Evolutionary conservation across 371 early-diverging fungal species (phyloP).

Genomic region (Apophysomyces sp.): DNA sequence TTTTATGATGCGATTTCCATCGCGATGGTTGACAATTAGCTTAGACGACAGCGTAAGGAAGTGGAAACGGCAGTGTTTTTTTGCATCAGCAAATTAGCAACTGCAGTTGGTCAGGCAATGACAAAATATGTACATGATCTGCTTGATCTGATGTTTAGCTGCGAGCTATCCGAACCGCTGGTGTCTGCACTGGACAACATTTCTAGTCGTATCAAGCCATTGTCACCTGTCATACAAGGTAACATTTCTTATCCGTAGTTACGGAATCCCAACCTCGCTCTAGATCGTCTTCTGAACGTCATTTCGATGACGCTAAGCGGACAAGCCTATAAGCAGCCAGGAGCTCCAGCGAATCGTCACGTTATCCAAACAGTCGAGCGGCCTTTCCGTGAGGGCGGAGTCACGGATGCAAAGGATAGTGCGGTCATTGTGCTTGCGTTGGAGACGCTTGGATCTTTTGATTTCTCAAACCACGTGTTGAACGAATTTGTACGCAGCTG

Average conservation of each 20-base stretch:
- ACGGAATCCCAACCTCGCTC: not conserved
- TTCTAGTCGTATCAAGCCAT: constrained; percentile 78
- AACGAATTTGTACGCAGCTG: constrained; percentile 91
- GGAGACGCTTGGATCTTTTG: constrained; percentile 84
- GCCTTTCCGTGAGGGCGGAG: constrained; percentile 47
- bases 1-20: not conserved
- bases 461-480: constrained; percentile 80
- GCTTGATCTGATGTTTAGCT: constrained; percentile 89
- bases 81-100: constrained; percentile 88
- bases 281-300: constrained; percentile 86
- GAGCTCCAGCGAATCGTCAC: constrained; percentile 60
- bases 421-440: constrained; percentile 87
- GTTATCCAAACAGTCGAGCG: constrained; percentile 41
- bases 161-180: constrained; percentile 83
- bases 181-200: constrained; percentile 82
- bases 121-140: constrained; percentile 87
- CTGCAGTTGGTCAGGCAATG: constrained; percentile 87
- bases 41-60: constrained; percentile 57
- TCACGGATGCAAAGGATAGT: constrained; percentile 63
- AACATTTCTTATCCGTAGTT: not conserved
- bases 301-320: constrained; percentile 86
- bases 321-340: constrained; percentile 83
- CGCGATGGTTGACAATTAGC: not conserved
- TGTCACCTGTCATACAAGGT: constrained; percentile 90
- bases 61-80: constrained; percentile 76